Conservation (phyloP, 352 stramenopile genomes). For the Phytophthora constricta region DNA sequence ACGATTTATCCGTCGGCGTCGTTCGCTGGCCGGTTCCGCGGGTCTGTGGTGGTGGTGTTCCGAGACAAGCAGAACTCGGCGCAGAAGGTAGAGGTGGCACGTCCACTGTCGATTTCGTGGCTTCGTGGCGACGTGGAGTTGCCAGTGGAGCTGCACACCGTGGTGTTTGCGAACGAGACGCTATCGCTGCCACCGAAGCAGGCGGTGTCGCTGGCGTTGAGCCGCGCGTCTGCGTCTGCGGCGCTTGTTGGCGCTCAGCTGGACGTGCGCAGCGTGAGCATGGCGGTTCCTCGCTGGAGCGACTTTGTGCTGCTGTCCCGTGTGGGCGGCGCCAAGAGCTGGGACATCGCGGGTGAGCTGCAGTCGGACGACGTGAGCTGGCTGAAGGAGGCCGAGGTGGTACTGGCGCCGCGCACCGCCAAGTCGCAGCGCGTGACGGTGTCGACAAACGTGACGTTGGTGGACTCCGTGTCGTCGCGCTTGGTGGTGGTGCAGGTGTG, state of each 20-base stretch:
- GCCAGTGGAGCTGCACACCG: not conserved
- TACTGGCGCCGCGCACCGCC: conserved; percentile 24
- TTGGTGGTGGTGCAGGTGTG: conserved; percentile 28
- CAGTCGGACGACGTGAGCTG: conserved; percentile 16
- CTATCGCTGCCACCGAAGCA: conserved; percentile 21
- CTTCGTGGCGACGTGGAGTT: not conserved
- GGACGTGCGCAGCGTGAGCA: not conserved
- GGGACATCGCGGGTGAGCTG: conserved; percentile 15
- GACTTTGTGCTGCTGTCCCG: conserved; percentile 1
- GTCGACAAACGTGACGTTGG: conserved; percentile 37
- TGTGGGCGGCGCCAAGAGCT: not conserved
- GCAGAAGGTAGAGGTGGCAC: not conserved
- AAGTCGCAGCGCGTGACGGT: conserved; percentile 26
- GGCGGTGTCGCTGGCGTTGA: conserved; percentile 16
- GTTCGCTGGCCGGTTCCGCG: not conserved
- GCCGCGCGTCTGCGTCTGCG: conserved; percentile 11
- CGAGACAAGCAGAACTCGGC: not conserved
- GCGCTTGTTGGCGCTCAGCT: not conserved
- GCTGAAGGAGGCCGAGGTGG: conserved; percentile 20
- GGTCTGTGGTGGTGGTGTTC: not conserved
- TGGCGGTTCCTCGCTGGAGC: not conserved
- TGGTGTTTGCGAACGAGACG: conserved; percentile 32
- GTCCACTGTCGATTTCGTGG: not conserved
- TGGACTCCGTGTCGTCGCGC: conserved; percentile 25
- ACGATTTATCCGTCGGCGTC: not conserved